Conservation (phyloP, 495 filamentous ascomycete species). For the Penicillium diatomitis region DNA sequence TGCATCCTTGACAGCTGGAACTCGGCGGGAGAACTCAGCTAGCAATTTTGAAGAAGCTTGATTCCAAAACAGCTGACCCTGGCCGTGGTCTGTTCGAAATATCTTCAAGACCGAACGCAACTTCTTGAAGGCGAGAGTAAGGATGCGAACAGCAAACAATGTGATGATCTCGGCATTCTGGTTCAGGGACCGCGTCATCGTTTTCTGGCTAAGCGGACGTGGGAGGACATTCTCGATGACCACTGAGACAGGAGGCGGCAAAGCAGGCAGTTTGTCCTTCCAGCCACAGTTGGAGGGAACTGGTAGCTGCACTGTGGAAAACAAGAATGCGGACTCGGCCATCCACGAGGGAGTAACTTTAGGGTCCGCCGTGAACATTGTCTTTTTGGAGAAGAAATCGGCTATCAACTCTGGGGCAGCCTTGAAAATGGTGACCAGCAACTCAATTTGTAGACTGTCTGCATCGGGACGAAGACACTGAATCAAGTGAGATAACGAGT, state of each 20-base stretch:
- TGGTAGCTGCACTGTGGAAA: conserved; percentile 63
- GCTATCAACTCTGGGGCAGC: conserved; percentile 75
- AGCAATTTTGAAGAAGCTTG: conserved; percentile 55
- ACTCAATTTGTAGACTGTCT: conserved; percentile 68
- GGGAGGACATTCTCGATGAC: conserved; percentile 82
- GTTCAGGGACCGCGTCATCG: conserved; percentile 66
- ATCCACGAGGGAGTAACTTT: conserved; percentile 91
- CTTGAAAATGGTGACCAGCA: conserved; percentile 70
- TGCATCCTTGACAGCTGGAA: conserved; percentile 69
- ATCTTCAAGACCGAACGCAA: conserved; percentile 45
- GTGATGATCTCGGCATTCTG: conserved; percentile 65
- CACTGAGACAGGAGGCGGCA: conserved; percentile 66
- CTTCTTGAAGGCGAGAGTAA: conserved; percentile 73
- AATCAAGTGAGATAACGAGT: conserved; percentile 62
- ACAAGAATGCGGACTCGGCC: conserved; percentile 80
- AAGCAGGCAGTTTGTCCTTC: conserved; percentile 35
- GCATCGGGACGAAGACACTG: conserved; percentile 77
- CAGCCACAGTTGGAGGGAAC: conserved; percentile 63
- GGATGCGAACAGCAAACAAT: conserved; percentile 70
- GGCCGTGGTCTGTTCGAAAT: conserved; percentile 30
- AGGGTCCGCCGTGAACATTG: conserved; percentile 77
- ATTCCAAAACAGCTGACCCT: conserved; percentile 47
- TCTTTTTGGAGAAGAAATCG: conserved; percentile 72
- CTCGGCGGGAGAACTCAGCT: conserved; percentile 66
- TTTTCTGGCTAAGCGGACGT: conserved; percentile 68